These are phyloP conservation scores for Blastocystis sp. DNA, from an alignment of 352 stramenopile genomes.

Conservation along the genomic window DNA sequence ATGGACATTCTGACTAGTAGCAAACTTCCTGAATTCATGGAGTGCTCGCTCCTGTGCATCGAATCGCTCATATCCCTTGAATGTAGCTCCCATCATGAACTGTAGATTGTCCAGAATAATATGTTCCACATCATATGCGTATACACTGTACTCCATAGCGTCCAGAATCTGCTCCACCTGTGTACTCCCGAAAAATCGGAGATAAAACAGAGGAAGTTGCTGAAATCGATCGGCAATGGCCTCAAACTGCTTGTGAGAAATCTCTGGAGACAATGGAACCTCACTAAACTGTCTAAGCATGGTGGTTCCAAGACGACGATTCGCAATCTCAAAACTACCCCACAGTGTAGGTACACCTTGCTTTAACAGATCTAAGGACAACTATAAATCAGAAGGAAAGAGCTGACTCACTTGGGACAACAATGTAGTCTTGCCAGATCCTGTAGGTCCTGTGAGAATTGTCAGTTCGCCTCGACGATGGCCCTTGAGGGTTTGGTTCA, in stretches of 20 bases:
- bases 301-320: conserved; percentile 92
- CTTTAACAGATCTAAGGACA: conserved; percentile 82
- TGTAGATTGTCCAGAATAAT: conserved; percentile 99
- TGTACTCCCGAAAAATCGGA: conserved; percentile 95
- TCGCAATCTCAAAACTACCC: conserved; percentile 99
- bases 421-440: conserved; percentile 89
- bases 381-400: conserved; percentile 71
- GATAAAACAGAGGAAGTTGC: conserved; percentile 91
- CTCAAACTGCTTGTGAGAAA: conserved; percentile 70
- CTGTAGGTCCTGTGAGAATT: conserved; percentile 93
- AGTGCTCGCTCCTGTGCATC: conserved; percentile 78
- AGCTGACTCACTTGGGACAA: conserved; percentile 76
- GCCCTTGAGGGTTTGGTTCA: conserved; percentile 93
- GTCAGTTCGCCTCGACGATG: conserved; percentile 94
- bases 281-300: conserved; percentile 88
- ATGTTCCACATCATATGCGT: conserved; percentile 95
- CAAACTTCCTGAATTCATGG: conserved; percentile 85
- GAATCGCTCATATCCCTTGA: conserved; percentile 77
- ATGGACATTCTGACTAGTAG: conserved; percentile 93
- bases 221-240: conserved; percentile 83
- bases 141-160: conserved; percentile 95
- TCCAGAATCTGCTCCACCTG: conserved; percentile 84
- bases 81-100: conserved; percentile 89
- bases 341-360: conserved; percentile 94
- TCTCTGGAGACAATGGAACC: conserved; percentile 13